Conservation (phyloP, 1,284 basidiomycete species). For the Leucoagaricus sp. region DNA sequence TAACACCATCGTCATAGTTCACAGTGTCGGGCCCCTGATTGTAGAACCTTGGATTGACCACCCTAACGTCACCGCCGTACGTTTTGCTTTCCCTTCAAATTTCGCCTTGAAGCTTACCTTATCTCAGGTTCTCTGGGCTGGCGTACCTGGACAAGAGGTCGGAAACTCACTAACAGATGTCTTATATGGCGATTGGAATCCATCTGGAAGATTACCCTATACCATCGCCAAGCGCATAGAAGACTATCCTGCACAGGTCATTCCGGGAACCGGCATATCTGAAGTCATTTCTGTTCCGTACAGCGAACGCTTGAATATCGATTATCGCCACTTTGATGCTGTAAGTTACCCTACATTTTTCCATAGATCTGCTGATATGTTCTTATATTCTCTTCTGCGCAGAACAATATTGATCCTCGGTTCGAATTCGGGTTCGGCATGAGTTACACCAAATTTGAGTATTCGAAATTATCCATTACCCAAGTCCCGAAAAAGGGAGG, state of each 20-base stretch:
- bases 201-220: slow-evolving; percentile 77
- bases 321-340: slow-evolving; percentile 76
- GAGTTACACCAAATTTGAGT: slow-evolving; percentile 81
- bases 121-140: slow-evolving; percentile 61
- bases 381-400: no score
- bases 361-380: background rate
- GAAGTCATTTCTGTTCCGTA: slow-evolving; percentile 61
- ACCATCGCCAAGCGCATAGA: slow-evolving; percentile 70
- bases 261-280: slow-evolving; percentile 37
- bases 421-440: slow-evolving; percentile 85
- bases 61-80: slow-evolving; percentile 60
- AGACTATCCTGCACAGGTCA: slow-evolving; percentile 69
- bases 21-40: slow-evolving; percentile 75
- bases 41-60: slow-evolving; percentile 80
- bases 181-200: slow-evolving; percentile 71
- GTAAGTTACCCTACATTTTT: slow-evolving; percentile 34
- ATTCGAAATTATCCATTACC: slow-evolving; percentile 52
- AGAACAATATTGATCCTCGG: slow-evolving; percentile 59
- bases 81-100: slow-evolving; percentile 10
- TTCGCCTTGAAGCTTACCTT: background rate
- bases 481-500: slow-evolving; percentile 33
- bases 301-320: slow-evolving; percentile 71
- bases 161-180: slow-evolving; percentile 79
- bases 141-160: slow-evolving; percentile 72
- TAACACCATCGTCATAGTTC: slow-evolving; percentile 83